phyloP scores from a whole-genome alignment of 2,329 filamentous ascomycete genomes.

The Colletotrichum cordylinicola region DNA sequence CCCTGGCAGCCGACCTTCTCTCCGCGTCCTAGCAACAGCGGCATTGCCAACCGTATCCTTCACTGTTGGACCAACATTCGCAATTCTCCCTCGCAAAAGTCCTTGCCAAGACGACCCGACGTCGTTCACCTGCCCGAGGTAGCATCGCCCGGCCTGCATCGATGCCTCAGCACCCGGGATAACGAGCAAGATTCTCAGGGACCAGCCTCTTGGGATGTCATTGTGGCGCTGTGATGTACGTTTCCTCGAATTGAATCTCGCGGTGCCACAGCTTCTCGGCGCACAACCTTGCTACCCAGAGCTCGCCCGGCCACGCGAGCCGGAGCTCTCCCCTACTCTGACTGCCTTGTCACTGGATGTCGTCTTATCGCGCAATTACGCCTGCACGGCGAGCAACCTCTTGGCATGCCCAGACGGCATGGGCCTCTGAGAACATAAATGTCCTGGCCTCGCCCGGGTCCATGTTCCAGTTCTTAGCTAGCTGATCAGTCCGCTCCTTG shows the following conservation, averaged over 20 bases:
- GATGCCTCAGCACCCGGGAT: constrained; percentile 2
- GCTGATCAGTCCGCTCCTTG: constrained; percentile 6
- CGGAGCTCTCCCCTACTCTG: background rate
- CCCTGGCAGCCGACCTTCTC: background rate
- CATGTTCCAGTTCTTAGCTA: rapidly evolving
- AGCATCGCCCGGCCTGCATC: constrained; percentile 13
- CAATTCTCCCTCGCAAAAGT: constrained; percentile 1
- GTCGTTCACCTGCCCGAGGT: constrained; percentile 15
- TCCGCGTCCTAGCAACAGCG: background rate
- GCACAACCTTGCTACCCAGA: background rate
- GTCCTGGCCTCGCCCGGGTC: background rate
- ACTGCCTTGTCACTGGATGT: background rate
- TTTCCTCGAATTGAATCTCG: background rate
- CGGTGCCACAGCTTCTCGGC: background rate
- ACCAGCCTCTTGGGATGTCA: background rate
- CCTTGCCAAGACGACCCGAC: constrained; percentile 9
- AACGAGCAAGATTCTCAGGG: background rate
- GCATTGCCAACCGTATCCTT: background rate
- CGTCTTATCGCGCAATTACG: constrained; percentile 19
- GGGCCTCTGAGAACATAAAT: background rate
- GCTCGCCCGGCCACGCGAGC: background rate
- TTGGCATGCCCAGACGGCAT: constrained; percentile 10
- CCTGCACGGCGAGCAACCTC: background rate
- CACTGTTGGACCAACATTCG: background rate
- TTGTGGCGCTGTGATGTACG: background rate